phyloP scores from a whole-genome alignment of 2,329 filamentous ascomycete genomes.

The Alternaria viburni region DNA sequence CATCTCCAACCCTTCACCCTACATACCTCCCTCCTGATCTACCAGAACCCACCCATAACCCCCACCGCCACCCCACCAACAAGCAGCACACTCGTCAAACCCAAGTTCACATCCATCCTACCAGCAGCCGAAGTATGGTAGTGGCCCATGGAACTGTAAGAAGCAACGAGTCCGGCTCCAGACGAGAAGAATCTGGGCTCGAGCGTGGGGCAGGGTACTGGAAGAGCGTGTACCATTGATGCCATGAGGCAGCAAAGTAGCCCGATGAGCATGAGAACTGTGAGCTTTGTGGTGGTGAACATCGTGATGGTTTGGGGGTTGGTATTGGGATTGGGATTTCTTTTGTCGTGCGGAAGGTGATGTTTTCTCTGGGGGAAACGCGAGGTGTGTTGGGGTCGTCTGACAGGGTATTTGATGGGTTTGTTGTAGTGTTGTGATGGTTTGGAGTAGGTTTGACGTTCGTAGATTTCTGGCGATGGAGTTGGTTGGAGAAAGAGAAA shows the following conservation, averaged over 20 bases:
- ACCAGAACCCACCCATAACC: background rate
- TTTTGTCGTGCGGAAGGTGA: background rate
- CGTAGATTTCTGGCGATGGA: background rate
- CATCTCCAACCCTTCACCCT: background rate
- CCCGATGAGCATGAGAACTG: background rate
- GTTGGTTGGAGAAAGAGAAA: background rate
- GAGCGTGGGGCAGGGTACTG: background rate
- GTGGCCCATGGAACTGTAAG: background rate
- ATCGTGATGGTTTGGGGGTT: background rate
- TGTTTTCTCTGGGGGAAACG: background rate
- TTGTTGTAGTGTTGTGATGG: background rate
- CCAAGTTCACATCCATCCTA: background rate
- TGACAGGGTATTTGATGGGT: too few relatives aligned
- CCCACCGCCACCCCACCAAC: background rate
- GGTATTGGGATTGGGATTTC: background rate
- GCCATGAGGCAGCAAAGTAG: background rate
- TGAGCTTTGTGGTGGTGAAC: background rate
- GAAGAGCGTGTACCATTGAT: background rate
- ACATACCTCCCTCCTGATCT: background rate
- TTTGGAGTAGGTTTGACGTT: background rate
- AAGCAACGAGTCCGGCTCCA: background rate
- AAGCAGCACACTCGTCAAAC: background rate
- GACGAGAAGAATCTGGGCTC: background rate
- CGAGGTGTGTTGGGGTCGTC: accelerated
- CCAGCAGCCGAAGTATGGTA: background rate